Conservation (phyloP, 805 yeast genomes). For the Pichia cabralensis region DNA sequence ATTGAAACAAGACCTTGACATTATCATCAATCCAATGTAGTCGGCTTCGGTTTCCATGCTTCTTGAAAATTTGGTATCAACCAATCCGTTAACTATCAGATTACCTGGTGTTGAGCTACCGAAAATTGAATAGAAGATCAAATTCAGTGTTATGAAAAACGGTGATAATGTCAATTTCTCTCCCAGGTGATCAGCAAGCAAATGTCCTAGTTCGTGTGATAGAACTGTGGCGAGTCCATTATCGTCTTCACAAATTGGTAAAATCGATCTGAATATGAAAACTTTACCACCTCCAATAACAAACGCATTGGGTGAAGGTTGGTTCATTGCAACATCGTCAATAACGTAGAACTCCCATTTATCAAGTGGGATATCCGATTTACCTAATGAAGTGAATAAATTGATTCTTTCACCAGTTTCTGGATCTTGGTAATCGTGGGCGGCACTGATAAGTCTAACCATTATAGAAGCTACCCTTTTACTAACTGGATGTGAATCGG, state of each 20-base stretch:
- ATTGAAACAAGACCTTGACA: conserved; percentile 83
- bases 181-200: conserved; percentile 82
- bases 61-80: conserved; percentile 79
- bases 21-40: conserved; percentile 81
- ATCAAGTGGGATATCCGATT: conserved; percentile 19
- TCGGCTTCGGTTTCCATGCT: conserved; percentile 97
- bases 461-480: conserved; percentile 50
- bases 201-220: conserved; percentile 91
- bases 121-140: conserved; percentile 47
- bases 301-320: conserved; percentile 93
- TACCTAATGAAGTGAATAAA: conserved; percentile 18
- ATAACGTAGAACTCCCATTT: conserved; percentile 81
- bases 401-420: conserved; percentile 21
- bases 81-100: conserved; percentile 41
- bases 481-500: conserved; percentile 53
- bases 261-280: conserved; percentile 71
- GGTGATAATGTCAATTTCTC: conserved; percentile 79
- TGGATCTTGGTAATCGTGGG: conserved; percentile 31
- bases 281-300: conserved; percentile 95
- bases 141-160: conserved; percentile 44
- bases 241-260: conserved; percentile 70
- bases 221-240: conserved; percentile 94
- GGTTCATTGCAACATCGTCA: conserved; percentile 36
- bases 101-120: conserved; percentile 47
- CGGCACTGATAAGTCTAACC: conserved; percentile 50